Base-by-base conservation (phyloP, 441 rosid genomes). In the Sinapis alba region DNA sequence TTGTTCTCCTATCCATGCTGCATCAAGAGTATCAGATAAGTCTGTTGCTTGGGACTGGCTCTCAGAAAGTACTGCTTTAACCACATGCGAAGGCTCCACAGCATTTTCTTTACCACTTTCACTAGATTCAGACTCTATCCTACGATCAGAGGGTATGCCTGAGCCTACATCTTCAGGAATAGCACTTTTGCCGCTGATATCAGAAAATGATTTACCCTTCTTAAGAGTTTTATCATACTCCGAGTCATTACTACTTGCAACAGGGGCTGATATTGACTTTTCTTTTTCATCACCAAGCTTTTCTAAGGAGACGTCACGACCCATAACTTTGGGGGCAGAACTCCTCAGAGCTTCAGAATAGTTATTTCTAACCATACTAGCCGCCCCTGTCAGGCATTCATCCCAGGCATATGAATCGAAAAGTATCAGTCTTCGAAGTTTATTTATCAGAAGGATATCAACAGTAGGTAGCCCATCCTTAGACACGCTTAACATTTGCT, bases 1-100 rank as follows among this genome's bases (percentile, higher is more conserved):
- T 76, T 79, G 84, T 73, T 85, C 84, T 18, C 88, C 97, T 7
- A 85, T 89, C 97, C 98, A 92, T 53, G 94, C 91, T 45, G 96
- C 94, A 72, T 88, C 97, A 73, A 84, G 89, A 65, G 86, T 86
- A 68, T 89, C 88, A 58, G 94, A 85, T 75, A 91, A 83, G 81
- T 83, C 81, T 51, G 68, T 76, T 65, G 74, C 34, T 67, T 84
- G 88, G 73, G 86, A 84, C 72, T 87, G 92, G 65, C 88, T 94
- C 72, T 87, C 91, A 23, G 94, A 84, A 63, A 20, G 82, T 16
- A 78, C 84, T 45, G 83, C 73, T 67, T 80, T 83, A 60, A 83
- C 85, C 74, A 62, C 78, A 62, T 77, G 87, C 32, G 79, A 84
- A 77, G 86, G 74, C 66, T 85, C 91, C 78, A 62, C 51, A 74